phyloP scores from a whole-genome alignment of 257 asterid genomes.

The Lycium barbarum region DNA sequence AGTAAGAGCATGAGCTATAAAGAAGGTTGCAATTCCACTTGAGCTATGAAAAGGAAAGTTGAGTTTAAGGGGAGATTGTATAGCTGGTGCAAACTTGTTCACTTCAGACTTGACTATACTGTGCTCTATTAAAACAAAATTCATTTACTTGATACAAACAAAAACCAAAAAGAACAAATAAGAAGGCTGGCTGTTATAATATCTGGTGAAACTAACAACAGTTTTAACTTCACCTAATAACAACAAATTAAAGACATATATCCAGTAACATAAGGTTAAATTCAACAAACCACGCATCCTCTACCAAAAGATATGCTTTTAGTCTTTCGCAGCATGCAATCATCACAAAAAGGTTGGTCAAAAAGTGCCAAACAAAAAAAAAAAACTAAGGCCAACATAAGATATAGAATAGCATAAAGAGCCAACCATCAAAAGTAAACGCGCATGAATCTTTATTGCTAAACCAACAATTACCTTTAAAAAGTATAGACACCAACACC shows the following conservation, averaged over 20 bases:
- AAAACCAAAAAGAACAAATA: neutral
- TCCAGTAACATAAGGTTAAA: neutral
- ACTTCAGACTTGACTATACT: neutral
- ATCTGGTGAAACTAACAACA: neutral
- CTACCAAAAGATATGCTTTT: slow-evolving; percentile 16
- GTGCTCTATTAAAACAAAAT: neutral
- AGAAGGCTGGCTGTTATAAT: neutral
- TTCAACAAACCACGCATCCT: neutral
- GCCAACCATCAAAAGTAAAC: neutral
- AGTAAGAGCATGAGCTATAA: neutral
- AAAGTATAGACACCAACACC: neutral
- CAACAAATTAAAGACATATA: neutral
- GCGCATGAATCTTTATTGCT: neutral
- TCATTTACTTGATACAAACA: neutral
- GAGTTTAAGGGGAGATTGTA: neutral
- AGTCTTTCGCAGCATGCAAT: neutral
- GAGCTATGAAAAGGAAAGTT: neutral
- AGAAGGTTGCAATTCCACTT: slow-evolving; percentile 7
- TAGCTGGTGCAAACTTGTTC: slow-evolving; percentile 1
- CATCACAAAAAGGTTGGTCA: neutral
- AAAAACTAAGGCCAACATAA: neutral
- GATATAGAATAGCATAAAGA: neutral
- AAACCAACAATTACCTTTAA: neutral
- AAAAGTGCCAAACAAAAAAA: neutral
- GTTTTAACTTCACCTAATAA: neutral